Conservation (phyloP, 441 rosid genomes). For the Aquilaria agallochum region DNA sequence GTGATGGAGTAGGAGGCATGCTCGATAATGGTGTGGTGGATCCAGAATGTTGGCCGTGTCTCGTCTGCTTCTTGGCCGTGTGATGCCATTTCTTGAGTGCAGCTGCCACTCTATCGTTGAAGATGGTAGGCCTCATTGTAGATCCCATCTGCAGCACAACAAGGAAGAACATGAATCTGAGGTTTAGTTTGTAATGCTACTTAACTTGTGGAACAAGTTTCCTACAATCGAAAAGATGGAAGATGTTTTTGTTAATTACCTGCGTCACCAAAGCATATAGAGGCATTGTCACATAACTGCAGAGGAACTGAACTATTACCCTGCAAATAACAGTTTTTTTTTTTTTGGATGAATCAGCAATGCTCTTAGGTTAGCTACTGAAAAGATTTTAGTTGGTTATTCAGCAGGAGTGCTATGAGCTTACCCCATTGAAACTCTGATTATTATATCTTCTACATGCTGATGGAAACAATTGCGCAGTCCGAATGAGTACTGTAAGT, state of each 20-base stretch:
- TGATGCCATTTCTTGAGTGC: constrained; percentile 87
- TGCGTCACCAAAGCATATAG: constrained; percentile 93
- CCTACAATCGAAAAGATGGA: not conserved
- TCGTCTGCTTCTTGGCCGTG: constrained; percentile 67
- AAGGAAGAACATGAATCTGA: not conserved
- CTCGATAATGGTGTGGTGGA: constrained; percentile 61
- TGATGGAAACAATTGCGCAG: constrained; percentile 60
- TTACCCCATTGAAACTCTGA: constrained; percentile 84
- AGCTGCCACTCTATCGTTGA: constrained; percentile 73
- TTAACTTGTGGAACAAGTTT: not conserved
- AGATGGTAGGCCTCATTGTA: constrained; percentile 87
- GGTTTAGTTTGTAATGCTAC: not conserved
- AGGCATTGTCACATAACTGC: constrained; percentile 95
- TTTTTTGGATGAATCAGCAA: not conserved
- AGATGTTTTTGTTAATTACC: constrained; percentile 27
- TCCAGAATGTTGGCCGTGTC: constrained; percentile 49
- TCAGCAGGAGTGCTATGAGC: constrained; percentile 13
- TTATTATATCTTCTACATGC: constrained; percentile 41
- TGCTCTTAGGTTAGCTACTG: not conserved
- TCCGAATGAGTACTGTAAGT: constrained; percentile 53
- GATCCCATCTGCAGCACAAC: constrained; percentile 73
- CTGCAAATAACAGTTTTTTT: constrained; percentile 28
- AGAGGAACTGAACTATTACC: constrained; percentile 69
- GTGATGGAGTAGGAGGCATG: constrained; percentile 60
- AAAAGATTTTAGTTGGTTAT: not conserved